phyloP scores from a whole-genome alignment of 2,329 filamentous ascomycete genomes.

The Apiospora rasikravindrae region DNA sequence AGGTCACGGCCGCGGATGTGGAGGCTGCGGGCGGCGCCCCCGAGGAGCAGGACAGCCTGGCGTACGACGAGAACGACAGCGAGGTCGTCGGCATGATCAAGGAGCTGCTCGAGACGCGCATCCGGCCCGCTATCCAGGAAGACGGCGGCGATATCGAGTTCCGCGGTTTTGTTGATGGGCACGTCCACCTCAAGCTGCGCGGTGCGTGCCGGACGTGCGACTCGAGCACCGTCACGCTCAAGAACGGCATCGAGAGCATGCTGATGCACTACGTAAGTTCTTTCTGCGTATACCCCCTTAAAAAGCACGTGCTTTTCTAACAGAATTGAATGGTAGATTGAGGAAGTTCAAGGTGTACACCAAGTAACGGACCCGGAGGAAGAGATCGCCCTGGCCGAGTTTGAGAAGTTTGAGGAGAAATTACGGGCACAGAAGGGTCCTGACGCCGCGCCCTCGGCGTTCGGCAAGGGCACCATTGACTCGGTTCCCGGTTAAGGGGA shows the following conservation, averaged over 20 bases:
- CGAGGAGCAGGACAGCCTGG: constrained; percentile 71
- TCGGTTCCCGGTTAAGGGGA: constrained; percentile 41
- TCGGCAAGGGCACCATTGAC: constrained; percentile 43
- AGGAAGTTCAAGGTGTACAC: constrained; percentile 91
- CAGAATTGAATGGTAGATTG: constrained; percentile 61
- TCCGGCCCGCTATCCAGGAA: constrained; percentile 94
- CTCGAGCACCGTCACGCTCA: constrained; percentile 93
- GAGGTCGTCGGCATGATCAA: constrained; percentile 99
- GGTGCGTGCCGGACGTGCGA: constrained; percentile 96
- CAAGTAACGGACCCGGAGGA: constrained; percentile 93
- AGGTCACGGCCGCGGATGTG: neutral
- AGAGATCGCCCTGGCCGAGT: constrained; percentile 83
- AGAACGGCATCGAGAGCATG: constrained; percentile 99
- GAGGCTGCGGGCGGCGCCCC: constrained; percentile 47
- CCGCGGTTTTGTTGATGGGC: constrained; percentile 83
- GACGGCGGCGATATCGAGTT: constrained; percentile 98
- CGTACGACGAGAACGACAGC: constrained; percentile 87
- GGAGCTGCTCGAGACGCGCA: constrained; percentile 92
- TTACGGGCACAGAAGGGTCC: constrained; percentile 59
- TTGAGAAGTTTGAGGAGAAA: constrained; percentile 94
- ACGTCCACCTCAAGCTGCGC: constrained; percentile 84
- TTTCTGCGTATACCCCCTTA: constrained; percentile 1
- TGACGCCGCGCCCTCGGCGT: constrained; percentile 43
- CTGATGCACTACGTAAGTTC: constrained; percentile 84
- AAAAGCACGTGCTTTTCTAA: too few relatives aligned